Evolutionary conservation across 108 stramenopile genomes (phyloP).

Genomic region (Cyclotella sp.): DNA sequence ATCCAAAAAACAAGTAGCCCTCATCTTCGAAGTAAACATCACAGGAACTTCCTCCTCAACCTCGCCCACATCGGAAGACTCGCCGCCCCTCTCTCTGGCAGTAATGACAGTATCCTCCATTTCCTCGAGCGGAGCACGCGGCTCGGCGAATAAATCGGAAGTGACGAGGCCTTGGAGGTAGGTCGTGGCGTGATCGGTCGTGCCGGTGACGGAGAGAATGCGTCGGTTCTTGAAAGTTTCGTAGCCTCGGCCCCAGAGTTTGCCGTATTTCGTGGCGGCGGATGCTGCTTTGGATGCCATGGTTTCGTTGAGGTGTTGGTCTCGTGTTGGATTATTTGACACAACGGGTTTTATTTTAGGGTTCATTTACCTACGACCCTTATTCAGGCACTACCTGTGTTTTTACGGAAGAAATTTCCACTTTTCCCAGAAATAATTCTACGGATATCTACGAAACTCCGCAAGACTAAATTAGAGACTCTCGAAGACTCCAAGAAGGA

Average conservation of each 20-base stretch:
- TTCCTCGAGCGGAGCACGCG: conserved; percentile 64
- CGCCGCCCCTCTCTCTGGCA: neutral
- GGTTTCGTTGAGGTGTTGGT: neutral
- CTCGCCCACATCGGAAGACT: neutral
- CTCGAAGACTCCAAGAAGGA: no score
- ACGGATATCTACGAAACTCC: no score
- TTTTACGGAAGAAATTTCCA: no score
- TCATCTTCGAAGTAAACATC: conserved; percentile 62
- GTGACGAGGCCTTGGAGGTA: conserved; percentile 86
- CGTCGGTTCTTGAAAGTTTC: conserved; percentile 61
- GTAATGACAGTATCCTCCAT: conserved; percentile 19
- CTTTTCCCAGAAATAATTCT: no score
- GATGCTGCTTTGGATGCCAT: conserved; percentile 37
- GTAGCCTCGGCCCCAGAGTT: conserved; percentile 82
- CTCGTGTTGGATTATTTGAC: no score
- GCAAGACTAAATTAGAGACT: no score
- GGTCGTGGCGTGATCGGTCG: conserved; percentile 60
- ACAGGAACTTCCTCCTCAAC: conserved; percentile 48
- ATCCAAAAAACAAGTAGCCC: conserved; percentile 82
- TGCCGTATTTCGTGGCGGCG: conserved; percentile 58
- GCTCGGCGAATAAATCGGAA: conserved; percentile 63
- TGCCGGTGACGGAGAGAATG: conserved; percentile 79
- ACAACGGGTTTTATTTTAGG: no score
- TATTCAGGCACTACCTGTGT: no score
- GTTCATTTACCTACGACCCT: no score